Evolutionary conservation across 495 filamentous ascomycete species (phyloP).

Genomic region (Neurospora intermedia): DNA sequence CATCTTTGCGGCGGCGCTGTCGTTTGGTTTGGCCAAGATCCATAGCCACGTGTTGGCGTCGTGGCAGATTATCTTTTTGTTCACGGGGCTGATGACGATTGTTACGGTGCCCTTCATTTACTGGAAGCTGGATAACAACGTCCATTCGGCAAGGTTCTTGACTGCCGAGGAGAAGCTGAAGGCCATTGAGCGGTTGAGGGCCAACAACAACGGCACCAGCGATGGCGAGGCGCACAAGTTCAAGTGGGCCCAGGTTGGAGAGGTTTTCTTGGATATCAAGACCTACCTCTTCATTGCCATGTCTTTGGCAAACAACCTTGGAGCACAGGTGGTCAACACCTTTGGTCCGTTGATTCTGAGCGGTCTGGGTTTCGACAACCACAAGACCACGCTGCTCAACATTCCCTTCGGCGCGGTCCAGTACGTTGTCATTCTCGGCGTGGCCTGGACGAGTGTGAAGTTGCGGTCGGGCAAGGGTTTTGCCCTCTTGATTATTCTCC

Average conservation of each 20-base stretch:
- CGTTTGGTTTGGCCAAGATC: constrained; percentile 50
- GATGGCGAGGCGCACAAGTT: constrained; percentile 21
- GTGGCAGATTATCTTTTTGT: constrained; percentile 60
- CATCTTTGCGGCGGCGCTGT: constrained; percentile 50
- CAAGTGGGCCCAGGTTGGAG: constrained; percentile 34
- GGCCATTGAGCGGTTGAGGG: constrained; percentile 34
- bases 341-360: constrained; percentile 52
- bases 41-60: constrained; percentile 36
- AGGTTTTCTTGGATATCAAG: constrained; percentile 34
- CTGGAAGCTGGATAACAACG: constrained; percentile 41
- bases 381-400: constrained; percentile 51
- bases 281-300: constrained; percentile 40
- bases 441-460: constrained; percentile 42
- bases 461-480: constrained; percentile 36
- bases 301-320: constrained; percentile 49
- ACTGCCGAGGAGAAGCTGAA: constrained; percentile 35
- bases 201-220: constrained; percentile 49
- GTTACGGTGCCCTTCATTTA: constrained; percentile 39
- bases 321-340: constrained; percentile 47
- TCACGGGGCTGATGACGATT: constrained; percentile 48
- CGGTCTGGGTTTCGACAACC: constrained; percentile 49
- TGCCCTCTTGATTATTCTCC: constrained; percentile 38
- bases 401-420: constrained; percentile 52
- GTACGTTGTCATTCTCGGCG: constrained; percentile 43
- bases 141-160: constrained; percentile 43